A percentile compares a stretch with the other conserved stretches of the same genome.
phyloP scores from a whole-genome alignment of 2,329 filamentous ascomycete species.

The Pseudogymnoascus sp. region DNA sequence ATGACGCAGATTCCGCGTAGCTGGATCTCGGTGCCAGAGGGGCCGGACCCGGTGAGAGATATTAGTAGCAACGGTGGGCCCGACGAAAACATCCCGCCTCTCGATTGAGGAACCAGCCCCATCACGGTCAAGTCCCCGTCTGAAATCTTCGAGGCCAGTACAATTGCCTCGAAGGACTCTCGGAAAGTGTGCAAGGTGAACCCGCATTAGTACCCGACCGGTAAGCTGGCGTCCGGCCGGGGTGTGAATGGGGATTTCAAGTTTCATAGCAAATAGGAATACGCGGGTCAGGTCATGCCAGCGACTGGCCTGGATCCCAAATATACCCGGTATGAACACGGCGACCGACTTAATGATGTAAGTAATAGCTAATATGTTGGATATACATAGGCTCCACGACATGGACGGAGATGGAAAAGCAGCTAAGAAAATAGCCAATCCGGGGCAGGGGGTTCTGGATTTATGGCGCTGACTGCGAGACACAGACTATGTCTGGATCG shows the following conservation, averaged over 20 bases:
- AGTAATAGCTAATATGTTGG: not conserved
- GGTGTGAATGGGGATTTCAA: not conserved
- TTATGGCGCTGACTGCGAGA: not conserved
- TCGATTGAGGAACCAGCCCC: not conserved
- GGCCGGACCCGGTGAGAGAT: not conserved
- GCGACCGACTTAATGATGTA: not conserved
- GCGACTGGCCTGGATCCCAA: not conserved
- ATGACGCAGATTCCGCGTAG: not conserved
- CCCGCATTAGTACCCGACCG: not conserved
- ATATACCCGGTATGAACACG: not conserved
- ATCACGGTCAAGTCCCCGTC: not conserved
- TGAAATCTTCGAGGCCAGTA: not conserved
- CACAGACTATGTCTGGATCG: not conserved
- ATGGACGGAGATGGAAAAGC: not conserved
- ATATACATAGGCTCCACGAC: not conserved
- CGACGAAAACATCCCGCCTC: not conserved
- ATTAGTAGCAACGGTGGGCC: not conserved
- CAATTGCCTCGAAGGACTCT: not conserved
- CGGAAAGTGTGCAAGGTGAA: not conserved
- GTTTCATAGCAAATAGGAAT: not conserved
- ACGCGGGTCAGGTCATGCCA: not conserved
- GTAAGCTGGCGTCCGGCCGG: not conserved
- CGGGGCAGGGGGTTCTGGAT: not conserved
- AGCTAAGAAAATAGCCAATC: not conserved
- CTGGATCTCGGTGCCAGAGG: not conserved